Percentiles rank a stretch among this genome's conserved stretches.
Evolutionary conservation across 176 grass and related monocot species (phyloP).

Genomic region (Puya raimondii): DNA sequence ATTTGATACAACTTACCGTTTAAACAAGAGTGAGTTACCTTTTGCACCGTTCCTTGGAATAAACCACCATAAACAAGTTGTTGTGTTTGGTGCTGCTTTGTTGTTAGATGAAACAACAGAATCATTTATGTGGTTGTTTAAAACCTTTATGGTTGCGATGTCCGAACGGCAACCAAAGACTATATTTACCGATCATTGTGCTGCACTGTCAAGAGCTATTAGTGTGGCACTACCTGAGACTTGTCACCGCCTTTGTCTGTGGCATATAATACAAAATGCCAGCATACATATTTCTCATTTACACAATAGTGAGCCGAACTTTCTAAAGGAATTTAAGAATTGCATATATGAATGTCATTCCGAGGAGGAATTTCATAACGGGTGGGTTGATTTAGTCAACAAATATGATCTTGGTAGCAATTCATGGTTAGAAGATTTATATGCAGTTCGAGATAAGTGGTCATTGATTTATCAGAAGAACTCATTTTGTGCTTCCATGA

Average conservation of each 20-base stretch:
- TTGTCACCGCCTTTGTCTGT: constrained; percentile 35
- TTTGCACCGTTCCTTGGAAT: constrained; percentile 41
- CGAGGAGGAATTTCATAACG: constrained; percentile 32
- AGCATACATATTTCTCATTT: constrained; percentile 24
- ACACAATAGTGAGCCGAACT: constrained; percentile 19
- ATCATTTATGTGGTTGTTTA: constrained; percentile 44
- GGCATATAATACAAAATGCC: constrained; percentile 45
- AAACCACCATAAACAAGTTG: constrained; percentile 42
- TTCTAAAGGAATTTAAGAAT: constrained; percentile 39
- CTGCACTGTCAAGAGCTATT: constrained; percentile 35
- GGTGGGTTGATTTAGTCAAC: constrained; percentile 32
- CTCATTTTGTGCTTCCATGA: constrained; percentile 35
- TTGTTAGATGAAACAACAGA: constrained; percentile 49
- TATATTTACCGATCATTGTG: constrained; percentile 35
- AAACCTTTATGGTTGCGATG: constrained; percentile 42
- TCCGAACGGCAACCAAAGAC: constrained; percentile 30
- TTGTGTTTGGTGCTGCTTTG: constrained; percentile 38
- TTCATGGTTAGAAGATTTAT: constrained; percentile 33
- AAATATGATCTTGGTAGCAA: constrained; percentile 32
- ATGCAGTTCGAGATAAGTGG: constrained; percentile 39
- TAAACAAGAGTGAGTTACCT: constrained; percentile 33
- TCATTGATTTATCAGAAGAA: constrained; percentile 29
- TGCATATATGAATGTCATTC: constrained; percentile 25
- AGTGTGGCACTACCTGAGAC: constrained; percentile 31
- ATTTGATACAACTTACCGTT: constrained; percentile 40